phyloP scores from a whole-genome alignment of 805 yeast genomes.

The Saccharomycopsis sp. region DNA sequence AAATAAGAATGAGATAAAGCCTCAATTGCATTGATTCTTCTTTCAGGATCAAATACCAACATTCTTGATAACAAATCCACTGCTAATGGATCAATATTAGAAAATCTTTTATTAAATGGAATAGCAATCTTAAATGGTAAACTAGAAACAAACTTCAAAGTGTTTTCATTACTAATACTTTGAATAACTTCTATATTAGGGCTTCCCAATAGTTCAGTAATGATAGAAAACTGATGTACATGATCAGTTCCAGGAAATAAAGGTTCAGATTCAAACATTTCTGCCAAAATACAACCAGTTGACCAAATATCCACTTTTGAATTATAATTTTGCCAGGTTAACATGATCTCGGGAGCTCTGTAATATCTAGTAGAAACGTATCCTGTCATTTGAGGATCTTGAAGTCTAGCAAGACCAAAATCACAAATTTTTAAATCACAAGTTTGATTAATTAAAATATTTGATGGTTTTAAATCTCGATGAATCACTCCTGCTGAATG shows the following conservation, averaged over 20 bases:
- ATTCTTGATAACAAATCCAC: constrained; percentile 79
- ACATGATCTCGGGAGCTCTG: constrained; percentile 97
- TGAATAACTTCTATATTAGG: constrained; percentile 95
- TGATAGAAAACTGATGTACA: constrained; percentile 94
- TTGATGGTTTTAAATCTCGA: constrained; percentile 78
- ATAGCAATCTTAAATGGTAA: constrained; percentile 90
- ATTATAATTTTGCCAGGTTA: constrained; percentile 97
- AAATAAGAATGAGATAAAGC: constrained; percentile 86
- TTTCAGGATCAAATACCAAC: constrained; percentile 92
- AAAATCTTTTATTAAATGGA: constrained; percentile 75
- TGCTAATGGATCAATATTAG: constrained; percentile 72
- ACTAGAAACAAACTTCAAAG: constrained; percentile 86
- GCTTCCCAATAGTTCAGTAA: constrained; percentile 90
- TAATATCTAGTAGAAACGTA: constrained; percentile 93
- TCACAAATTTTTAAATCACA: constrained; percentile 89
- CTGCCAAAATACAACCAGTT: constrained; percentile 95
- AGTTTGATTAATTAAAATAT: constrained; percentile 77
- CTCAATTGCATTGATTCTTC: constrained; percentile 86
- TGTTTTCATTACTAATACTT: constrained; percentile 92
- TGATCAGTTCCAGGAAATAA: constrained; percentile 97
- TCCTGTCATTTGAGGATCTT: constrained; percentile 99
- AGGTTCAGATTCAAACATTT: constrained; percentile 96
- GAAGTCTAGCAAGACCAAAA: constrained; percentile 92
- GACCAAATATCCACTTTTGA: constrained; percentile 97
- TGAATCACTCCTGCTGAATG: constrained; percentile 91